Base-by-base conservation (phyloP, 192 early-diverging fungal species). In the Backusella tarrabulga region DNA sequence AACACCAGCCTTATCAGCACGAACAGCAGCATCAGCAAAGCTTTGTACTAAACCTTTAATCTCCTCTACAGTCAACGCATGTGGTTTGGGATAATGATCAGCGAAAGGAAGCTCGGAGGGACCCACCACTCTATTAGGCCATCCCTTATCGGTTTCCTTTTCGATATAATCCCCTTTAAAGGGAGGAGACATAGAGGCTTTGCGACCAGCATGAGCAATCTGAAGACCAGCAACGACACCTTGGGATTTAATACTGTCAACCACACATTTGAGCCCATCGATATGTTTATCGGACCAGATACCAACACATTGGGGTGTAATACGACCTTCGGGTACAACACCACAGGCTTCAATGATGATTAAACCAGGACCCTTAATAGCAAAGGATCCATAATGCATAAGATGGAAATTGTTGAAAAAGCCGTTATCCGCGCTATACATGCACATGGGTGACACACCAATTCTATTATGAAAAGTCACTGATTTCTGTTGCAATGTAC, bases 231-330 rank as follows among this genome's bases (percentile, higher is more conserved):
- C 76, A 5, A 87, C 83, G 17, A 81, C 71, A 29, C 90, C 91
- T 34, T 91, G 87, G 0, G 83, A 78, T 67, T 95, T 93, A 23
- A 87, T 83, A 82, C 91, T 87, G 42, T 89, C 80, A 17, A 88
- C 89, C 21, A 96, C 84, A 2, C 84, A 83, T 67, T 85, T 87
- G 21, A 92, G 80, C 54, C 87, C 84, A 1, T 83, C 83, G 1
- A 93, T 87, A 40, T 97, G 95, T 12, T 88, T 92, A 83, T 95
- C 93, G 14, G 90, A 87, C 93, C 94, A 97, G 26, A 98, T 78
- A 11, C 97, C 96, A 6, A 89, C 81, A 80, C 92, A 92, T 56
- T 88, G 77, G 23, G 95, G 93, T 7, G 93, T 87, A 54, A 95
- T 94, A 19, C 95, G 89, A 70, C 95, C 96, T 68, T 94, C 86